Evolutionary conservation across 805 yeast genomes (phyloP).

Genomic region (Candida ortonii): DNA sequence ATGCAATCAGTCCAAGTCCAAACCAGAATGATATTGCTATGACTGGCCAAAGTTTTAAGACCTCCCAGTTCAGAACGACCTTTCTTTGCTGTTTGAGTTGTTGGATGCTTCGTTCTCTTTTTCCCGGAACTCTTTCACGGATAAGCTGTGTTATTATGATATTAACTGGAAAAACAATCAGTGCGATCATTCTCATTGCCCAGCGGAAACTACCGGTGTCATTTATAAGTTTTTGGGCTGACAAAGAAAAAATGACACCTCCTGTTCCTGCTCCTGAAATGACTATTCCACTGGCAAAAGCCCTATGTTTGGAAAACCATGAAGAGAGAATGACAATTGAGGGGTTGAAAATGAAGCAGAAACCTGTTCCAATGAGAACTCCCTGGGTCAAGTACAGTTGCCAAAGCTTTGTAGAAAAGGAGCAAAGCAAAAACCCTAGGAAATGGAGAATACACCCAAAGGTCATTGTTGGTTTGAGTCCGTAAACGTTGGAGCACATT

Average conservation of each 20-base stretch:
- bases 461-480: conserved; percentile 21
- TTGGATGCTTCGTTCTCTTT: conserved; percentile 10
- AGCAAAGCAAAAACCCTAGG: conserved; percentile 49
- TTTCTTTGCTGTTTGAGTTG: conserved; percentile 12
- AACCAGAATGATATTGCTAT: conserved; percentile 23
- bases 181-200: conserved; percentile 44
- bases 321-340: conserved; percentile 46
- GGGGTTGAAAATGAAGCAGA: conserved; percentile 50
- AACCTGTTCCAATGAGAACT: conserved; percentile 47
- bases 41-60: conserved; percentile 19
- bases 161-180: conserved; percentile 38
- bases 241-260: conserved; percentile 37
- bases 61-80: conserved; percentile 15
- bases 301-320: conserved; percentile 51
- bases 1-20: conserved; percentile 39
- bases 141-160: conserved; percentile 41
- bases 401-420: conserved; percentile 48
- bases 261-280: conserved; percentile 43
- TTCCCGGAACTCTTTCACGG: conserved; percentile 38
- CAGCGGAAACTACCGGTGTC: conserved; percentile 40
- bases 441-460: conserved; percentile 43
- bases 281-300: conserved; percentile 39
- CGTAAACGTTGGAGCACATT: conserved; percentile 16
- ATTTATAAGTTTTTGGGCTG: conserved; percentile 36
- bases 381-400: conserved; percentile 55